phyloP scores from a whole-genome alignment of 108 stramenopile genomes.

The Cylindrotheca closterium region DNA sequence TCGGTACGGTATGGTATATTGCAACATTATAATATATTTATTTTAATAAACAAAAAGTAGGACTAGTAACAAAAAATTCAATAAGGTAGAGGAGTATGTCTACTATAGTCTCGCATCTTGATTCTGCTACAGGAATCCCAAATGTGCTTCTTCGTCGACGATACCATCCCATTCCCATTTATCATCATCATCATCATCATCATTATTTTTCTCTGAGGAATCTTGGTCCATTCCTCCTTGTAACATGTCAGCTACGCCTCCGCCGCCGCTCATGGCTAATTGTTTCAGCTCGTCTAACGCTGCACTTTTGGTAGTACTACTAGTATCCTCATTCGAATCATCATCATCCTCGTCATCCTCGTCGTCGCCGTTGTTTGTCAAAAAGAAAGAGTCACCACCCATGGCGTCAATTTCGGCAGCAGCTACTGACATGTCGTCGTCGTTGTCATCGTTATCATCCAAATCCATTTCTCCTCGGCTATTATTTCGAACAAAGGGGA shows the following conservation, averaged over 20 bases:
- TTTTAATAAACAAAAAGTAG: too few relatives aligned
- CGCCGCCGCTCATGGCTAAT: not conserved
- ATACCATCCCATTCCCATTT: conserved; percentile 40
- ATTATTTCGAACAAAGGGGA: not conserved
- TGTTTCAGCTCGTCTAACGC: not conserved
- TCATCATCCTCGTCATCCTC: not conserved
- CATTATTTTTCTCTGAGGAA: not conserved
- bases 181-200: conserved; percentile 21
- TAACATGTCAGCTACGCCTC: not conserved
- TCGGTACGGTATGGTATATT: too few relatives aligned
- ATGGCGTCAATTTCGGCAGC: conserved; percentile 28
- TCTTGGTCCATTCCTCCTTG: not conserved
- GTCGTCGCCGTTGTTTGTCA: not conserved
- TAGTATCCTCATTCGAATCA: too few relatives aligned
- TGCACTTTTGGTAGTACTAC: too few relatives aligned
- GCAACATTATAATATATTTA: too few relatives aligned
- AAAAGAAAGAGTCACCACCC: conserved; percentile 35
- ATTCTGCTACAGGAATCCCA: conserved; percentile 5
- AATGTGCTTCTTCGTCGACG: conserved; percentile 36
- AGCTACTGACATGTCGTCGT: not conserved
- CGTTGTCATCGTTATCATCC: conserved; percentile 2
- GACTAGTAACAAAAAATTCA: too few relatives aligned
- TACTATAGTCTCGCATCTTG: too few relatives aligned
- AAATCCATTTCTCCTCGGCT: too few relatives aligned
- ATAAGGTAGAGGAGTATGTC: too few relatives aligned